Evolutionary conservation across 2,329 filamentous ascomycete genomes (phyloP), one percentile per base, ranked within the genome.

Genomic region (Fusarium tupiense): DNA sequence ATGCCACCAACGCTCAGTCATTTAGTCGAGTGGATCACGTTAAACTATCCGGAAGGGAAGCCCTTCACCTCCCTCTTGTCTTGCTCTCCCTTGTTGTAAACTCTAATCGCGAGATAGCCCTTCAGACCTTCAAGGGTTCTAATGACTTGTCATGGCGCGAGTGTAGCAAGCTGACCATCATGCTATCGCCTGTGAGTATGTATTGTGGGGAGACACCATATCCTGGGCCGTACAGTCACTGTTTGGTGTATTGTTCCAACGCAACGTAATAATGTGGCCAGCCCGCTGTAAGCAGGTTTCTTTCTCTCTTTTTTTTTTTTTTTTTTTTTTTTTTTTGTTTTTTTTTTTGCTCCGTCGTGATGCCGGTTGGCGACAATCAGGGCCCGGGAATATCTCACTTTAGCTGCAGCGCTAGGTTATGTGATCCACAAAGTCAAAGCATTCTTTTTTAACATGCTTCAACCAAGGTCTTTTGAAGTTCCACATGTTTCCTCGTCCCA

Each of bases 71-170:
- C 59, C 60, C 40, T 61, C 33, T 26, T 43, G 19, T 29, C 35
- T 24, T 60, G 11, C 40, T 54, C 66, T 70, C 66, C 66, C 52
- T 70, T 50, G 47, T 46, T n/a, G 31, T 38, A 35, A 47, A 40
- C 44, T n/a, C 24, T 50, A 35, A 49, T 37, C 40, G 24, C 19
- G 22, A 35, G 40, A 38, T 33, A 38, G 35, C 35, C 50, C 56
- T 38, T 33, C 43, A 35, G 33, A 31, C 35, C 35, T 22, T 41
- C 50, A 47, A 43, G 29, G 35, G 6, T 26, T 54, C 24, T 24
- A n/a, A 31, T 61, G 22, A 29, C 26, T 40, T 31, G 46, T n/a
- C 31, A 33, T 33, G 31, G 22, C 19, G 33, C 38, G n/a, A 46
- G 17, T 11, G 12, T 16, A 41, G 29, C 35, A 65, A 44, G 53